These are phyloP conservation scores for Stephania japonica DNA, from an alignment of 164 flowering plant genomes.

Conservation along the genomic window DNA sequence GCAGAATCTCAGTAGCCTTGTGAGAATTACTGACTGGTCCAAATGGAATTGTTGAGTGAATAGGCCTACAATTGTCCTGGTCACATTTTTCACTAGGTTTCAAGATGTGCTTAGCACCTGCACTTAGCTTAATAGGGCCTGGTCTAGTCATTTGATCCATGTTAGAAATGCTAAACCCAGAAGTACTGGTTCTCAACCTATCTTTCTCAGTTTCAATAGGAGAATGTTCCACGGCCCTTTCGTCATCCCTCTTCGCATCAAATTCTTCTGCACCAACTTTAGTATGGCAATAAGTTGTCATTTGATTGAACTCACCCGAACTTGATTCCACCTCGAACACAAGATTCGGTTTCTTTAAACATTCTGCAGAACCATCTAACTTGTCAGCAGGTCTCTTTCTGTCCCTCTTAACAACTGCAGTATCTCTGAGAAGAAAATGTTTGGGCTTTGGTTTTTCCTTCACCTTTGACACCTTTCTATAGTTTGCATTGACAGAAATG, in stretches of 20 bases:
- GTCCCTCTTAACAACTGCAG: conserved; percentile 17
- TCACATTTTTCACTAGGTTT: conserved; percentile 37
- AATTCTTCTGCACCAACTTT: conserved; percentile 7
- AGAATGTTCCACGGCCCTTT: conserved; percentile 9
- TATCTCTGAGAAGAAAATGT: conserved; percentile 12
- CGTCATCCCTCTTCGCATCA: conserved; percentile 17
- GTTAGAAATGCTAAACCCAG: conserved; percentile 15
- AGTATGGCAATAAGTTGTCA: not conserved
- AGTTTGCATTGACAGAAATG: conserved; percentile 14
- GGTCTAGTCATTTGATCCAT: conserved; percentile 24
- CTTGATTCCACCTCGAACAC: conserved; percentile 21
- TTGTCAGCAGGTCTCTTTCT: conserved; percentile 36
- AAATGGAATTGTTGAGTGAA: conserved; percentile 39
- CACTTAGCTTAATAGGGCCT: conserved; percentile 50
- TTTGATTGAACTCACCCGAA: conserved; percentile 8
- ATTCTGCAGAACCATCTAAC: conserved; percentile 19
- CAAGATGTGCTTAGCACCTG: conserved; percentile 59
- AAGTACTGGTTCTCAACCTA: conserved; percentile 3
- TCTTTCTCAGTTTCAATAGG: conserved; percentile 13
- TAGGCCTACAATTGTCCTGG: conserved; percentile 28
- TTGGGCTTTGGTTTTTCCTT: conserved; percentile 25
- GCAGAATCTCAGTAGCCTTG: conserved; percentile 27
- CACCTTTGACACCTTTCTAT: conserved; percentile 17
- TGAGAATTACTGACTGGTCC: conserved; percentile 18
- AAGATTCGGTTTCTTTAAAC: conserved; percentile 25